phyloP scores from a whole-genome alignment of 345 rosid genomes.

The Corchorus olitorius region DNA sequence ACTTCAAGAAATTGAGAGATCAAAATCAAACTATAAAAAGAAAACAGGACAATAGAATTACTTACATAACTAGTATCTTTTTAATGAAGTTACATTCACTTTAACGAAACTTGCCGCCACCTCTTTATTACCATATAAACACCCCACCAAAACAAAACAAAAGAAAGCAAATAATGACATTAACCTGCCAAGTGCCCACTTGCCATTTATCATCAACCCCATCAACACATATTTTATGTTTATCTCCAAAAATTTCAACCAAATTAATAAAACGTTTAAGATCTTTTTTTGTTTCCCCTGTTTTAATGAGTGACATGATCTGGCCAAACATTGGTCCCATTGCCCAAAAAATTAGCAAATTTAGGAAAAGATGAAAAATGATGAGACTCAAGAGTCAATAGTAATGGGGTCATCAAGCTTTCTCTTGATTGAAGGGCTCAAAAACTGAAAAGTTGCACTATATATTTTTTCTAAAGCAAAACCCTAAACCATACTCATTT shows the following conservation, averaged over 20 bases:
- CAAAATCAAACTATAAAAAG: background rate
- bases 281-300: constrained; percentile 3
- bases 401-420: constrained; percentile 22
- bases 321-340: background rate
- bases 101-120: background rate
- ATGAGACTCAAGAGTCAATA: constrained; percentile 1
- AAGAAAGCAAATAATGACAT: background rate
- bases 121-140: background rate
- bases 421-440: constrained; percentile 25
- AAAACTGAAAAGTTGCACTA: background rate
- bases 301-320: background rate
- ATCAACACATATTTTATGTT: background rate
- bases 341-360: background rate
- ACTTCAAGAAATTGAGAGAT: background rate
- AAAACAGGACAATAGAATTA: background rate
- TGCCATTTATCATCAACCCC: background rate
- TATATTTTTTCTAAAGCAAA: constrained; percentile 12
- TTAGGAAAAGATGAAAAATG: constrained; percentile 5
- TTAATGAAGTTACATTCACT: constrained; percentile 5
- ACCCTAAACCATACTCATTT: background rate
- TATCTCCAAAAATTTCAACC: background rate
- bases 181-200: background rate
- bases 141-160: background rate
- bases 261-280: background rate
- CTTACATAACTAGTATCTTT: background rate